These are phyloP conservation scores for Eucalyptus rudis DNA, from an alignment of 345 rosid genomes.

Conservation along the genomic window DNA sequence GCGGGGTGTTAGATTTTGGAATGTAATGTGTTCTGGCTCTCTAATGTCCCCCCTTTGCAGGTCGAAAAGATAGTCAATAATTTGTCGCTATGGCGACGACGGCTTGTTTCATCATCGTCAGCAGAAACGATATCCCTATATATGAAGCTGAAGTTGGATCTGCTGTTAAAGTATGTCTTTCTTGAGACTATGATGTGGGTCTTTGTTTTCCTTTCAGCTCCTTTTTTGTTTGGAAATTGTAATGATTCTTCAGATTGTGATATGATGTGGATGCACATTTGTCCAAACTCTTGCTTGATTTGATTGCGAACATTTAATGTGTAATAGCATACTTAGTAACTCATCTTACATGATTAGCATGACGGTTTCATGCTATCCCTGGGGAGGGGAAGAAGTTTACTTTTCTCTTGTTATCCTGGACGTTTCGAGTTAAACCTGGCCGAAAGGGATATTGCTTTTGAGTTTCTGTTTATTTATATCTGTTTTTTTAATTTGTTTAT, in stretches of 20 bases:
- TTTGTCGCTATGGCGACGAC: conserved; percentile 54
- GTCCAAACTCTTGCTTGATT: neutral
- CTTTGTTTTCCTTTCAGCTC: neutral
- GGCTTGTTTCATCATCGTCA: conserved; percentile 85
- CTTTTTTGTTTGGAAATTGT: neutral
- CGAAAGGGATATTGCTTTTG: neutral
- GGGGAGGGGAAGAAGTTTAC: neutral
- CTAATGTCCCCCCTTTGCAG: neutral
- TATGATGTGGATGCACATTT: neutral
- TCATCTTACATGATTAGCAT: neutral
- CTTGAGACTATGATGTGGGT: neutral
- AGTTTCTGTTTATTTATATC: neutral
- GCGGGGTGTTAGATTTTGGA: neutral
- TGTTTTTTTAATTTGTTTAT: neutral
- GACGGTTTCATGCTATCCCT: neutral
- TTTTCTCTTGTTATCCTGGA: neutral
- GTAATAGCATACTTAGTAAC: neutral
- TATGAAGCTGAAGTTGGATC: conserved; percentile 98
- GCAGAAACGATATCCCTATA: conserved; percentile 85
- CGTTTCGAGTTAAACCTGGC: neutral
- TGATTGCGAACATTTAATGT: neutral
- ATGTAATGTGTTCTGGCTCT: neutral
- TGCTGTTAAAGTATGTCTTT: conserved; percentile 46
- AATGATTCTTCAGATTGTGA: neutral
- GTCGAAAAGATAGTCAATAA: neutral